phyloP scores from a whole-genome alignment of 1,284 basidiomycete genomes.

The Moniliophthora roreri region DNA sequence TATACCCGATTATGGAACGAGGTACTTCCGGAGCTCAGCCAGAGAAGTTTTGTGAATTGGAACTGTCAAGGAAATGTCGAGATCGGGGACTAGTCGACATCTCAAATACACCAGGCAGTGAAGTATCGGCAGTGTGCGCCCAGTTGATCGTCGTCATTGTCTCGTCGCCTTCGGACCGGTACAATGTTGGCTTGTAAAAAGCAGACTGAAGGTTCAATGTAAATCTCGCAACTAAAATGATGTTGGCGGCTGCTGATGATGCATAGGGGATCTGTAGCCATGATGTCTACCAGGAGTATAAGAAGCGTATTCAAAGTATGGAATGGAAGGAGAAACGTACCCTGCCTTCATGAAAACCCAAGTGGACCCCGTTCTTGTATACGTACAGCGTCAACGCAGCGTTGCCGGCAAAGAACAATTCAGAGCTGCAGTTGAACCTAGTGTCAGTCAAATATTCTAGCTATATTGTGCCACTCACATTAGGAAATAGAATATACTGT shows the following conservation, averaged over 20 bases:
- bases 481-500: constrained; percentile 27
- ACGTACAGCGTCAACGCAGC: not conserved
- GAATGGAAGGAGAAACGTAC: too few species aligned
- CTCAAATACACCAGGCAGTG: not conserved
- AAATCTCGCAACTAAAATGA: constrained; percentile 1
- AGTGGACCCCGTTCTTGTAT: not conserved
- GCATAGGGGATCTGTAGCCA: constrained; percentile 6
- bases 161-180: not conserved
- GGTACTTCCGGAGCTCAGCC: too few species aligned
- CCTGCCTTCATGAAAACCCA: too few species aligned
- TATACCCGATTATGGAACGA: too few species aligned
- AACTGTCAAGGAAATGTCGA: too few species aligned
- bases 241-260: not conserved
- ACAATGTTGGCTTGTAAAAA: not conserved
- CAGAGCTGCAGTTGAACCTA: not conserved
- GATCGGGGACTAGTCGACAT: too few species aligned
- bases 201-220: constrained; percentile 4
- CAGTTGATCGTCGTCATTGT: not conserved
- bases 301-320: not conserved
- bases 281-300: not conserved
- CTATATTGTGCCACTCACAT: constrained; percentile 21
- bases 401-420: not conserved
- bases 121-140: not conserved
- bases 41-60: too few species aligned
- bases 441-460: not conserved